phyloP scores from a whole-genome alignment of 768 basidiomycete species.

The Xerocomellus dryophilus region DNA sequence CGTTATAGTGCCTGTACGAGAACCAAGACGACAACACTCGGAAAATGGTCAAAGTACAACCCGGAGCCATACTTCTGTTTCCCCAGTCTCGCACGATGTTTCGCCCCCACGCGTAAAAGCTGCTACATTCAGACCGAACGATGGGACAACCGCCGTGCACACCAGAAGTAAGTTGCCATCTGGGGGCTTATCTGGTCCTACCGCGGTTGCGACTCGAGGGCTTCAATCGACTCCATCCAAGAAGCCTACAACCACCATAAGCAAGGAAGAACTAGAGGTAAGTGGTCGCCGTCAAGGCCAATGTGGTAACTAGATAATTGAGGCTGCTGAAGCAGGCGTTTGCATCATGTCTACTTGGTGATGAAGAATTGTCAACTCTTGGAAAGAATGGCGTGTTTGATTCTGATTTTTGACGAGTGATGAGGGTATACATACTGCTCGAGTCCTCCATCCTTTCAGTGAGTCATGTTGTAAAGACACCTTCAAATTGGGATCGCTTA shows the following conservation, averaged over 20 bases:
- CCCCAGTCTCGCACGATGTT: neutral
- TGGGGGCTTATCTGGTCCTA: neutral
- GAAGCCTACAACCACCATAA: neutral
- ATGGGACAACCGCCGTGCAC: neutral
- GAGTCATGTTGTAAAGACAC: neutral
- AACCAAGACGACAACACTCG: neutral
- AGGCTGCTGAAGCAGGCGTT: constrained; percentile 27
- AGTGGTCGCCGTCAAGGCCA: neutral
- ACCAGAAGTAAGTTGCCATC: neutral
- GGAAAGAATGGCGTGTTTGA: constrained; percentile 30
- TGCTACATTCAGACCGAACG: neutral
- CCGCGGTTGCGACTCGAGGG: neutral
- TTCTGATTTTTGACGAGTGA: constrained; percentile 24
- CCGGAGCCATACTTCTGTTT: neutral
- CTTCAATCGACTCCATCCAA: neutral
- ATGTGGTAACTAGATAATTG: neutral
- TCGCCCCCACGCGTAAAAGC: neutral
- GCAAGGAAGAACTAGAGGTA: constrained; percentile 25
- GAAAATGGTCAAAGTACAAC: neutral
- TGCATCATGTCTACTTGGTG: constrained; percentile 37
- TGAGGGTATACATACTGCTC: no score
- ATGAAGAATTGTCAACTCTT: constrained; percentile 34
- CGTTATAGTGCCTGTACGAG: neutral
- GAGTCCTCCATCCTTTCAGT: neutral
- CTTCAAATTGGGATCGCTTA: neutral